Evolutionary conservation across 1,139 yeast species (phyloP).

Genomic region (Debaryomyces fabryi): DNA sequence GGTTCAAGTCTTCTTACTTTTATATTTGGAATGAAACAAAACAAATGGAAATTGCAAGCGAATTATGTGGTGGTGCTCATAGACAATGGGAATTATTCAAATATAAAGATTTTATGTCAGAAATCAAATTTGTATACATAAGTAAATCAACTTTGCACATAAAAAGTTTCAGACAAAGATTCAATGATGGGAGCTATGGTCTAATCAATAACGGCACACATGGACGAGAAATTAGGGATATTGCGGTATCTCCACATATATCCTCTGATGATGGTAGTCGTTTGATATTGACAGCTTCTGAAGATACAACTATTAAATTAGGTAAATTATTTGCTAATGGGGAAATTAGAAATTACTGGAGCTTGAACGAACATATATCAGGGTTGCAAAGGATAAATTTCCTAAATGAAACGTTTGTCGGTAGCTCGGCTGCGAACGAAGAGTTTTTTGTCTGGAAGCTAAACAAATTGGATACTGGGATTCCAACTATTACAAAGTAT

Average conservation of each 20-base stretch:
- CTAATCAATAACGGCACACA: conserved; percentile 65
- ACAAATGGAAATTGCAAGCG: conserved; percentile 69
- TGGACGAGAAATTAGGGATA: conserved; percentile 83
- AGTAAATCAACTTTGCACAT: conserved; percentile 51
- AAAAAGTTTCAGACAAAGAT: conserved; percentile 27
- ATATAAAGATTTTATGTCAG: conserved; percentile 11
- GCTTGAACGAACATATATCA: conserved; percentile 79
- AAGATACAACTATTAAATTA: conserved; percentile 77
- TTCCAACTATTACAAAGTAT: conserved; percentile 48
- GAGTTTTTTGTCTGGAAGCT: conserved; percentile 83
- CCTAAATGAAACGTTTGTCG: conserved; percentile 47
- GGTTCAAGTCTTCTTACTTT: conserved; percentile 80
- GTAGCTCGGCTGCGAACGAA: conserved; percentile 85
- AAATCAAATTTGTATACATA: conserved; percentile 51
- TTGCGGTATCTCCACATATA: conserved; percentile 47
- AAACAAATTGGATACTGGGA: conserved; percentile 26
- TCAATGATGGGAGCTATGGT: conserved; percentile 25
- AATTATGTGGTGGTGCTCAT: conserved; percentile 91
- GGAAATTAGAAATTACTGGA: conserved; percentile 51
- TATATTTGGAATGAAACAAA: conserved; percentile 82
- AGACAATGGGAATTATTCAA: conserved; percentile 69
- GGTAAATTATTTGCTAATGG: conserved; percentile 51
- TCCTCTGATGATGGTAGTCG: conserved; percentile 25
- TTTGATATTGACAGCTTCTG: conserved; percentile 75
- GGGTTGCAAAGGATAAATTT: conserved; percentile 81